These are phyloP conservation scores for Gastrodia elata DNA, from an alignment of 106 monocot species.

Conservation along the genomic window DNA sequence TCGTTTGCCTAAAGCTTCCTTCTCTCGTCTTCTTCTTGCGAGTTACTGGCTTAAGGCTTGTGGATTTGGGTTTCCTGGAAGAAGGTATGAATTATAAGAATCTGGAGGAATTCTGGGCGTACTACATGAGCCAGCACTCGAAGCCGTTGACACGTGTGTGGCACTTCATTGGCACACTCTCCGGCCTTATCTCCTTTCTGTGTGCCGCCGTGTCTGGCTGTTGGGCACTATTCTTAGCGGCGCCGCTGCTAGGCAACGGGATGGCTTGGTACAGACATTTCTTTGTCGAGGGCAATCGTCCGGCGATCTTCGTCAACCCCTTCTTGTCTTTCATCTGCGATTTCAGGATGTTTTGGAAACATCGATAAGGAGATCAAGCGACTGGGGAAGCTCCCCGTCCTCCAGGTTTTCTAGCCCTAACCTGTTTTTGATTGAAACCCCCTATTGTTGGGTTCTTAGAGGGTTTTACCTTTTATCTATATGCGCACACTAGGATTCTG, in stretches of 20 bases:
- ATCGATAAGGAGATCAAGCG: constrained; percentile 85
- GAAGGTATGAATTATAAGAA: constrained; percentile 3
- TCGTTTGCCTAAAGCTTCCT: too few relatives aligned
- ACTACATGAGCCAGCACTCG: constrained; percentile 7
- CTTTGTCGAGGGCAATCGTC: constrained; percentile 69
- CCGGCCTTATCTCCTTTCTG: constrained; percentile 29
- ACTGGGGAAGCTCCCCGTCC: constrained; percentile 57
- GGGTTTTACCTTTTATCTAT: too few relatives aligned
- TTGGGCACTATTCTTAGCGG: constrained; percentile 25
- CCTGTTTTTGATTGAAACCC: not conserved
- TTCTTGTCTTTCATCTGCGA: constrained; percentile 74
- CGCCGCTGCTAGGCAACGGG: constrained; percentile 48
- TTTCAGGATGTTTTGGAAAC: constrained; percentile 66
- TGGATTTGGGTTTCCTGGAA: not conserved
- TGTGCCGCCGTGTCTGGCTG: constrained; percentile 20
- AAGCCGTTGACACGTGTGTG: constrained; percentile 59
- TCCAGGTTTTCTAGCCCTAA: constrained; percentile 11
- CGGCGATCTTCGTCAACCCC: constrained; percentile 62
- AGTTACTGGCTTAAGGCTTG: not conserved
- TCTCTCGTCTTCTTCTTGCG: not conserved
- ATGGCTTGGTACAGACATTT: constrained; percentile 78
- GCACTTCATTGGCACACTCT: constrained; percentile 70
- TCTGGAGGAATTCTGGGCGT: constrained; percentile 6
- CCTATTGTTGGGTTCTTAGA: not conserved
- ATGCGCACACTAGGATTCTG: not conserved